phyloP scores from a whole-genome alignment of 2,329 filamentous ascomycete species.

The Trichoderma sp. region DNA sequence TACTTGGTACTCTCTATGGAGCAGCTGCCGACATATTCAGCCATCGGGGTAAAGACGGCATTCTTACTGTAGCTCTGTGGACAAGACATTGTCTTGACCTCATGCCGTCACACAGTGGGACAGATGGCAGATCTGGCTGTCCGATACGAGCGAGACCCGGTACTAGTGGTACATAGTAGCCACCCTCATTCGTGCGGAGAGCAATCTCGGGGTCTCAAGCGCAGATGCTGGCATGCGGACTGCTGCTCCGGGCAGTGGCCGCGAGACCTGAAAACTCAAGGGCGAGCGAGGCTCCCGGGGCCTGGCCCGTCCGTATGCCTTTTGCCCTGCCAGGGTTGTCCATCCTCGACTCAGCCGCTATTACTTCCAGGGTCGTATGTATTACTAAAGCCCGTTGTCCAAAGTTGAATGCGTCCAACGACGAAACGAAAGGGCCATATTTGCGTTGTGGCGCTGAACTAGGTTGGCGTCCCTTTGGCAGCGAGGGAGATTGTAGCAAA shows the following conservation, averaged over 20 bases:
- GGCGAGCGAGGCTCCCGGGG: background rate
- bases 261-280: background rate
- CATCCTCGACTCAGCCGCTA: background rate
- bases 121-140: background rate
- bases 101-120: background rate
- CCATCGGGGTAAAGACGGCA: background rate
- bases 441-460: background rate
- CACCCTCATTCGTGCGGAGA: background rate
- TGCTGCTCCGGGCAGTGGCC: background rate
- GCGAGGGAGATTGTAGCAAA: background rate
- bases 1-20: background rate
- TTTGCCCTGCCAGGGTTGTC: background rate
- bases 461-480: background rate
- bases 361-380: background rate
- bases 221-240: background rate
- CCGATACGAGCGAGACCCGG: constrained; percentile 8
- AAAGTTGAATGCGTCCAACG: no score
- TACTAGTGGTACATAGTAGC: background rate
- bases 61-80: background rate
- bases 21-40: background rate
- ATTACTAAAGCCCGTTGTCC: background rate
- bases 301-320: background rate
- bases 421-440: background rate
- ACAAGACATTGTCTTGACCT: constrained; percentile 1
- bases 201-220: background rate